phyloP scores from a whole-genome alignment of 2,329 filamentous ascomycete species.

The Xylaria digitata region DNA sequence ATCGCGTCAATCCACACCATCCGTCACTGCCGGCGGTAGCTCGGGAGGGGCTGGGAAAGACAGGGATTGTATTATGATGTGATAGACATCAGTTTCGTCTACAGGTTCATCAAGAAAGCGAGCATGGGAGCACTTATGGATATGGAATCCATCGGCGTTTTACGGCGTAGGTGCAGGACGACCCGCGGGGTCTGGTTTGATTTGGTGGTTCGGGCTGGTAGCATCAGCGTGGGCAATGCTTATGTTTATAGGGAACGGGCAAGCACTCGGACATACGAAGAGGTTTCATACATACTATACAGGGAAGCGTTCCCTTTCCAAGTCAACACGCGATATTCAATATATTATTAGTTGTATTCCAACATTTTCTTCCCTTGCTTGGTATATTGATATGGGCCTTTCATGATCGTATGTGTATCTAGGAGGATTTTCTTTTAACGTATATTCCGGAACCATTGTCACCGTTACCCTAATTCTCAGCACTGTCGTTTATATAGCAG shows the following conservation, averaged over 20 bases:
- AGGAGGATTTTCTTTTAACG: too few relatives aligned
- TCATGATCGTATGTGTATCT: too few relatives aligned
- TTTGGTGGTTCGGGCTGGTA: neutral
- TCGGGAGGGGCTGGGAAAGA: constrained; percentile 40
- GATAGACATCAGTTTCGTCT: constrained; percentile 25
- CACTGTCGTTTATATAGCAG: too few relatives aligned
- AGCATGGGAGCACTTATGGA: constrained; percentile 14
- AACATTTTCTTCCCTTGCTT: too few relatives aligned
- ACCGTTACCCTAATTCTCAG: too few relatives aligned
- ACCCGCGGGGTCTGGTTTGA: neutral
- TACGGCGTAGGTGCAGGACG: neutral
- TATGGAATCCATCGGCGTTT: constrained; percentile 26
- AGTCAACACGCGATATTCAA: too few relatives aligned
- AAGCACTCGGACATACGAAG: neutral
- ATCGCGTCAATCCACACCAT: constrained; percentile 54
- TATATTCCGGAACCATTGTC: too few relatives aligned
- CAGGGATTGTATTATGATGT: constrained; percentile 49
- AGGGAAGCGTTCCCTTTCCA: too few relatives aligned
- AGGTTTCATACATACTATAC: too few relatives aligned
- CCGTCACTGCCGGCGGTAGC: constrained; percentile 36
- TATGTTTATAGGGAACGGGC: constrained; percentile 7
- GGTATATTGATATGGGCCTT: too few relatives aligned
- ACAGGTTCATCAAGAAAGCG: constrained; percentile 21
- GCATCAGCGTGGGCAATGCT: constrained; percentile 17
- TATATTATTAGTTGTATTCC: too few relatives aligned